Evolutionary conservation across 2,329 filamentous ascomycete species (phyloP), one percentile per base, ranked within the genome.

Genomic region (Pseudopyrenochaeta lycopersici): DNA sequence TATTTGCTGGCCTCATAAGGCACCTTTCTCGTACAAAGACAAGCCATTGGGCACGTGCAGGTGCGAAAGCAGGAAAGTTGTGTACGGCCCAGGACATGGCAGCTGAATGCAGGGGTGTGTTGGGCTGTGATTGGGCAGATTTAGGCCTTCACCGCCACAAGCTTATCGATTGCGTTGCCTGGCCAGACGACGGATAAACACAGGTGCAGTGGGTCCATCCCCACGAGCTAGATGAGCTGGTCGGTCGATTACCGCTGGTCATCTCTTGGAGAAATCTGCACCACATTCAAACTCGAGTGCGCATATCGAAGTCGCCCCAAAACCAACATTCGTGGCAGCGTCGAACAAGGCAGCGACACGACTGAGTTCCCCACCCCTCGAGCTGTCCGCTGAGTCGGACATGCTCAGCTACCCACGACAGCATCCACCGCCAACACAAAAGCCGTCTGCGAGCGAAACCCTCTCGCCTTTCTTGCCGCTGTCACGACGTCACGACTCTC

Each of bases 301-400:
- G 38, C 51, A 42, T 35, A 43, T 44, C 49, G 51, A 57, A 32
- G 38, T 43, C 32, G 52, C 58, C 51, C 15, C 33, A 21, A 14
- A 31, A 14, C 42, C 41, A 18, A 45, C 42, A 12, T 35, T 30
- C 30, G 20, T 36, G 35, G 33, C 54, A 49, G 49, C 58, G 46
- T 57, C 56, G 52, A 61, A 59, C 51, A 53, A 46, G 49, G 49
- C 60, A 56, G 53, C 59, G 59, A 60, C 60, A 56, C 60, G 60
- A 65, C 62, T 66, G 68, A 62, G 54, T 58, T 52, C 62, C 54
- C 46, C 62, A 53, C 46, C 61, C n/a, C 54, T 52, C 54, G 64
- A 68, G 67, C 66, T 70, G 66, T 72, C 69, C 69, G 67, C 66
- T 56, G 38, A 56, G 63, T 49, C 65, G 68, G 71, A 61, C 69